Percentiles rank a stretch among this genome's conserved stretches.
These are phyloP conservation scores for Alternaria viburni DNA, from an alignment of 2,329 filamentous ascomycete genomes.

Conservation along the genomic window DNA sequence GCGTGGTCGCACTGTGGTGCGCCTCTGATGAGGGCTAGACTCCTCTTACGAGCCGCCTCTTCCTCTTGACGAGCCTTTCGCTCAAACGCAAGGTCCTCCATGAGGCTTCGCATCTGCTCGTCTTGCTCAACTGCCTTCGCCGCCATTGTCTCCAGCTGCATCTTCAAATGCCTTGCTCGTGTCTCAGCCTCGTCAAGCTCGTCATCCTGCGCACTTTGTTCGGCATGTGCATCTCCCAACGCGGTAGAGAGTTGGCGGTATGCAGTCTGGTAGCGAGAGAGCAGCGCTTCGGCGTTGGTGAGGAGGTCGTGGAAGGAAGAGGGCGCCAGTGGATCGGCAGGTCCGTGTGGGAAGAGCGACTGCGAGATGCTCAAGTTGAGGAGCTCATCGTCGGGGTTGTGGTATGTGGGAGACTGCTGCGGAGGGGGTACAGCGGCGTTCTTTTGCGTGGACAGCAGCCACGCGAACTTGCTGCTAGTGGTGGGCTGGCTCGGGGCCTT, in stretches of 20 bases:
- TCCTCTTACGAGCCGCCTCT: conserved; percentile 42
- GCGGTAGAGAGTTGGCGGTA: conserved; percentile 55
- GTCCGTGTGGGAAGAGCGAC: conserved; percentile 61
- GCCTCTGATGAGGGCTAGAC: conserved; percentile 36
- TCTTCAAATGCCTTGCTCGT: conserved; percentile 63
- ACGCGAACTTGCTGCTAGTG: conserved; percentile 43
- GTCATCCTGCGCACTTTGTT: conserved; percentile 64
- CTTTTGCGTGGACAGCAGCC: conserved; percentile 47
- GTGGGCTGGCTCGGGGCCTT: conserved; percentile 32
- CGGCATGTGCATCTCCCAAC: conserved; percentile 59
- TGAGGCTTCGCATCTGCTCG: conserved; percentile 54
- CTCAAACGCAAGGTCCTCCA: conserved; percentile 45
- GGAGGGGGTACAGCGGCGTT: conserved; percentile 36
- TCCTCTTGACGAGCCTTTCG: conserved; percentile 42
- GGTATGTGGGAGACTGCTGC: conserved; percentile 37
- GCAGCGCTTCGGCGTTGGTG: conserved; percentile 61
- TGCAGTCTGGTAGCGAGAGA: conserved; percentile 62
- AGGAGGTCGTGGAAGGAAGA: conserved; percentile 64
- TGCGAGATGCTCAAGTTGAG: conserved; percentile 61
- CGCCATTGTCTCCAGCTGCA: conserved; percentile 67
- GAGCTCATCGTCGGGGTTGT: conserved; percentile 55
- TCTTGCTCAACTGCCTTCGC: conserved; percentile 62
- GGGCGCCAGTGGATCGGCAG: conserved; percentile 56
- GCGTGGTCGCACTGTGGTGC: conserved; percentile 24
- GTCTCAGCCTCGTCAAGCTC: conserved; percentile 67